Evolutionary conservation across 208 protist genomes (phyloP).

Genomic region (Herpetomonas tarakana): DNA sequence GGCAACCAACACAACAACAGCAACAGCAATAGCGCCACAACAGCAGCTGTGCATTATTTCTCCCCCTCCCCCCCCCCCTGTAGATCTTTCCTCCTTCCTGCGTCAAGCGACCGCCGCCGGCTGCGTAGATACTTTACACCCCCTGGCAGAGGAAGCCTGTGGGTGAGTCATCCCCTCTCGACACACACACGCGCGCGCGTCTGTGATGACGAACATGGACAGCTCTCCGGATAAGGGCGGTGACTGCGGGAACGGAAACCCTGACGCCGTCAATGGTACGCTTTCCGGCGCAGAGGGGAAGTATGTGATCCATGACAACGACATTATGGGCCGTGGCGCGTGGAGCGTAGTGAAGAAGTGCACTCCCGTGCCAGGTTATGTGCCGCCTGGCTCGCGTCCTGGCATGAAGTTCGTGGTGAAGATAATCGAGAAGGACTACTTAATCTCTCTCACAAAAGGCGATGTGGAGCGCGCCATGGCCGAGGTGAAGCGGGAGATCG

Average conservation of each 20-base stretch:
- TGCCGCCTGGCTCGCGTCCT: constrained; percentile 53
- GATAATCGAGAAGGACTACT: constrained; percentile 89
- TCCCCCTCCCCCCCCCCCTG: too few relatives aligned
- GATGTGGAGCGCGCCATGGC: constrained; percentile 86
- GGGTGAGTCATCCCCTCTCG: too few relatives aligned
- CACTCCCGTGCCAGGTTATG: constrained; percentile 59
- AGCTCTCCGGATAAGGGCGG: neutral
- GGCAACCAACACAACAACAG: too few relatives aligned
- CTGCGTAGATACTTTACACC: too few relatives aligned
- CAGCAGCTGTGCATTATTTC: too few relatives aligned
- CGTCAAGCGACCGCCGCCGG: too few relatives aligned
- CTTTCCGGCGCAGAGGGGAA: constrained; percentile 62
- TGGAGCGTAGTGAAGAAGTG: constrained; percentile 90
- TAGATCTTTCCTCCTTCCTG: too few relatives aligned
- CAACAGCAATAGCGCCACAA: too few relatives aligned
- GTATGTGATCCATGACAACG: constrained; percentile 75
- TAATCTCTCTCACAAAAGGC: constrained; percentile 81
- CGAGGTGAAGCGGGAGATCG: constrained; percentile 89
- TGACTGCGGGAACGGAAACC: neutral
- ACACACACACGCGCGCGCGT: too few relatives aligned
- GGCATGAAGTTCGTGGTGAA: constrained; percentile 90
- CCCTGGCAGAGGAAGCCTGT: too few relatives aligned
- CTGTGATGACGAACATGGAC: constrained; percentile 7
- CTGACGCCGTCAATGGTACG: neutral
- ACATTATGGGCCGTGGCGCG: constrained; percentile 80